Evolutionary conservation across 2,329 filamentous ascomycete species (phyloP), one percentile per base, ranked within the genome.

Genomic region (Fusarium sp.): DNA sequence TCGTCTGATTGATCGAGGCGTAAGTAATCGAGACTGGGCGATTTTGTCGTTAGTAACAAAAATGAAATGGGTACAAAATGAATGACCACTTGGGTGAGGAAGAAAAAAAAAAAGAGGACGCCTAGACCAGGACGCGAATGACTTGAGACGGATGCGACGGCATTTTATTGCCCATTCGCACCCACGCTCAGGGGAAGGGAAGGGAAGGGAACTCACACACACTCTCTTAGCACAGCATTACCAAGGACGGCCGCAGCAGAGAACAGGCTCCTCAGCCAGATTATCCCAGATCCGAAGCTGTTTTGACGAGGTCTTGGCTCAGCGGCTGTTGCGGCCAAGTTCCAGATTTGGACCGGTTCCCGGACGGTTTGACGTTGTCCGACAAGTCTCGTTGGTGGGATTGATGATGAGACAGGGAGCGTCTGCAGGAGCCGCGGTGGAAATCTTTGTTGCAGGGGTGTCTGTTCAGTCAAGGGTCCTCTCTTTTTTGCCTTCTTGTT

Each of bases 331-430:
- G 61, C 72, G 72, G 72, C 52, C 43, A 62, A 64, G 64, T 67
- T 71, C 72, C 72, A 75, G 69, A 75, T 75, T 75, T 60, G 72
- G 72, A 60, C 61, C 56, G 48, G 59, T 73, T 75, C 66, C 72
- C 72, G 69, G 62, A 58, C 50, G 37, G 54, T 45, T 65, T 59
- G 54, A 35, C 41, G 72, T 48, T 64, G 37, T 54, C 31, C 62
- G 43, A 41, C 48, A 60, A n/a, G 63, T 75, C 69, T 73, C 72
- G 72, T 75, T 75, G 72, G 72, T 75, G 72, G 72, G 68, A 68
- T 75, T 72, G 48, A 54, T 39, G 43, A 37, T 61, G 64, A 65
- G 66, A 48, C 56, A 58, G 35, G 31, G 48, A 52, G 48, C 48
- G 48, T 37, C 33, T 75, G 72, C 48, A 73, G 24, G 52, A 64